Evolutionary conservation across 345 rosid genomes (phyloP).

Genomic region (Hirschfeldia incana): DNA sequence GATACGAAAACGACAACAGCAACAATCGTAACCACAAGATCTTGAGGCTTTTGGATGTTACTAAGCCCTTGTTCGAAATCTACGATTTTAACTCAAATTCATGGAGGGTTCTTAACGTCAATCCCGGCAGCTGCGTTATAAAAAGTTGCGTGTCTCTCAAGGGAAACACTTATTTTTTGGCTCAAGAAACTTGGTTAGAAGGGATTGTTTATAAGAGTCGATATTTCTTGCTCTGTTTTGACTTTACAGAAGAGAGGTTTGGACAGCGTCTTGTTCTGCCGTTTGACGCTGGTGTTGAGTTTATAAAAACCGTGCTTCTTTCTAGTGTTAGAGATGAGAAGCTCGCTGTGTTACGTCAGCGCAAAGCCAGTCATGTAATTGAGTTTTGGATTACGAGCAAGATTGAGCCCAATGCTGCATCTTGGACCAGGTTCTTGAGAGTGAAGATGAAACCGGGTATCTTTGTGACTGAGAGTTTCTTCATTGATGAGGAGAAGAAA

Average conservation of each 20-base stretch:
- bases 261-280: neutral
- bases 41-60: neutral
- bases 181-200: neutral
- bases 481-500: neutral
- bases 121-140: neutral
- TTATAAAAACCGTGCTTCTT: neutral
- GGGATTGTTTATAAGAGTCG: neutral
- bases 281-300: neutral
- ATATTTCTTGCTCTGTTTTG: neutral
- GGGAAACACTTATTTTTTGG: neutral
- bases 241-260: neutral
- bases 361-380: neutral
- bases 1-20: neutral
- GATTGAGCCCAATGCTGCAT: neutral
- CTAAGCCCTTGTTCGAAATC: neutral
- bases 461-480: neutral
- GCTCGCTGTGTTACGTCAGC: neutral
- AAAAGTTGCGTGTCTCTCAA: neutral
- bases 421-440: neutral
- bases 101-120: neutral
- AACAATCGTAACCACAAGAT: neutral
- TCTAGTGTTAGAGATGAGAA: neutral
- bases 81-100: neutral
- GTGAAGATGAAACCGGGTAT: neutral
- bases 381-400: neutral